A percentile compares a stretch with the other conserved stretches of the same genome.
Conservation (phyloP, 2,329 filamentous ascomycete species). For the Aspergillus eucalypticola region DNA sequence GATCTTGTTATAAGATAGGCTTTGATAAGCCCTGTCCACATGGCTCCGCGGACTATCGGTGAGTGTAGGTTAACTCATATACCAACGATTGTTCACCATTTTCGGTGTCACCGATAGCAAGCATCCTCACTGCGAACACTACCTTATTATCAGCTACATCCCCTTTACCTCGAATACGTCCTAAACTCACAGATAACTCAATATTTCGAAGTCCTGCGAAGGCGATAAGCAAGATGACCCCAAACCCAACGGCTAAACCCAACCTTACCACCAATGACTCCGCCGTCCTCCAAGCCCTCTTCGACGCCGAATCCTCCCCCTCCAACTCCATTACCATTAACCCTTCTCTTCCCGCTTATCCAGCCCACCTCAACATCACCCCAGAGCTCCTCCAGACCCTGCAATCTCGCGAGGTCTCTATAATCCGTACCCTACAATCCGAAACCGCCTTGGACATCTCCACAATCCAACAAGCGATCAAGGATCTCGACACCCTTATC, state of each 20-base stretch:
- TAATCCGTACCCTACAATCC: slow-evolving; percentile 41
- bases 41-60: background rate
- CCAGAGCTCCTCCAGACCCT: slow-evolving; percentile 38
- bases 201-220: background rate
- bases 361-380: slow-evolving; percentile 38
- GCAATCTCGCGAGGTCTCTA: slow-evolving; percentile 41
- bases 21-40: background rate
- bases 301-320: slow-evolving; percentile 47
- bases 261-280: slow-evolving; percentile 46
- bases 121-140: too few relatives aligned
- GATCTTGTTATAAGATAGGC: background rate
- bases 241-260: slow-evolving; percentile 25
- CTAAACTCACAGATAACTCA: background rate
- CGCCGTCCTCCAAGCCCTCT: slow-evolving; percentile 49
- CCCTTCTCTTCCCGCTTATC: slow-evolving; percentile 42
- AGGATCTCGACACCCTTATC: slow-evolving; percentile 47
- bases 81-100: background rate
- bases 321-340: slow-evolving; percentile 42
- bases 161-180: background rate
- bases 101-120: too few relatives aligned
- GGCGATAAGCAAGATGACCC: slow-evolving; percentile 8
- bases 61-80: background rate
- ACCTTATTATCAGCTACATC: background rate
- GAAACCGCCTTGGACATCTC: slow-evolving; percentile 14
- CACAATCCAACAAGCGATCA: slow-evolving; percentile 35